Evolutionary conservation across 768 basidiomycete genomes (phyloP), one percentile per base, ranked within the genome.

Genomic region (Coprinopsis strossmayeri): DNA sequence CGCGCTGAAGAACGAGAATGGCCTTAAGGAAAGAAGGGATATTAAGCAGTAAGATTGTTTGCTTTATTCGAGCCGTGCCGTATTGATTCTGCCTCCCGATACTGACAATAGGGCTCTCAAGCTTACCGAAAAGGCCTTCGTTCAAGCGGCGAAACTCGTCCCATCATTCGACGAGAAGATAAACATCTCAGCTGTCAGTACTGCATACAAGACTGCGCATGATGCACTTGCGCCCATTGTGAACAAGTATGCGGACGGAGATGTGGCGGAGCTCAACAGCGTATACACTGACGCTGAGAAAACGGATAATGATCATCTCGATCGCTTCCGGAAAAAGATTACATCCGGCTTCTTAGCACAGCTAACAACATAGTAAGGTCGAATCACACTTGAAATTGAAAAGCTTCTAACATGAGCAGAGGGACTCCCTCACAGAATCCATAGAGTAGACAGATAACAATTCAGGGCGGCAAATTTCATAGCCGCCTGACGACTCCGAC

Each of bases 221-320:
- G 9, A 15, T 5, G 26, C 23, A 44, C 1, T 25, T 20, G 9
- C 3, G 7, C 5, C 20, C 15, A 13, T 20, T 17, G 2, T 23
- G 17, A 11, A 26, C 1, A 23, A 56, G 49, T 41, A 53, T 24
- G 15, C 40, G 11, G 18, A 42, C 23, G 34, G 49, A 30, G 48
- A 49, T 51, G 17, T 18, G 30, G 0, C 45, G 17, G 12, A 32
- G 15, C 43, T 46, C 15, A 42, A 50, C 20, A 20, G 18, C 4
- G 20, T 15, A 2, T 56, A 44, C 45, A 41, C 44, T 11, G 37
- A 30, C 2, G 49, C 46, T 18, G 17, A 49, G 10, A 46, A 46
- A 3, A 34, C 38, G 32, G 55, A 56, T 27, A 44, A 53, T 18
- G 35, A 37, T 5, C 55, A 53, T 32, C 52, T 56, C 24, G 45